phyloP scores from a whole-genome alignment of 2,329 filamentous ascomycete genomes.

The Dendrostoma leiphaemia region DNA sequence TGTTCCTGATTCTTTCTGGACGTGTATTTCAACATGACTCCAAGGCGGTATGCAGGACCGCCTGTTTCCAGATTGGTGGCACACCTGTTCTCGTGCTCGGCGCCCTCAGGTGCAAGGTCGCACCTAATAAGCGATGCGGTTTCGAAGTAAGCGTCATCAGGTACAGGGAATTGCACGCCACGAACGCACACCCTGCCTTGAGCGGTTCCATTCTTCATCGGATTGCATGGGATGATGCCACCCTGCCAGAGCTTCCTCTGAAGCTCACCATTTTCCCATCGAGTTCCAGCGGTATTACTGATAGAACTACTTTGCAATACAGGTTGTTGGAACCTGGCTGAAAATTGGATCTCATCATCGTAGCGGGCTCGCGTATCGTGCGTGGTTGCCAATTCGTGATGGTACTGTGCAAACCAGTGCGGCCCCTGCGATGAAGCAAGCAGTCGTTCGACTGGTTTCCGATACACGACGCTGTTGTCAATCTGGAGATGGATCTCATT shows the following conservation, averaged over 20 bases:
- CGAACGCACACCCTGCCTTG: not conserved
- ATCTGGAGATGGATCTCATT: not conserved
- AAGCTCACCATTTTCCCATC: not conserved
- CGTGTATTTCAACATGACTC: not conserved
- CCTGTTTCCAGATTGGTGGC: not conserved
- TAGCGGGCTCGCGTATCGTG: not conserved
- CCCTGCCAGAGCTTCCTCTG: not conserved
- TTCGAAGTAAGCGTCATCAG: not conserved
- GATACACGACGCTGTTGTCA: not conserved
- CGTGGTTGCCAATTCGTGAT: not conserved
- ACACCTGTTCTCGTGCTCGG: not conserved
- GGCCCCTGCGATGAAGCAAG: not conserved
- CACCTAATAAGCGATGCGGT: not conserved
- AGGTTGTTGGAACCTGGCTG: not conserved
- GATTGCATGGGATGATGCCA: not conserved
- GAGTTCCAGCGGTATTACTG: not conserved
- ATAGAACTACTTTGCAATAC: not conserved
- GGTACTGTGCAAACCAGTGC: not conserved
- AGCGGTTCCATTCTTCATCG: not conserved
- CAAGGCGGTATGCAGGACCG: not conserved
- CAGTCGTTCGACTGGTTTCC: too few species aligned
- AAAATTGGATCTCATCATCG: not conserved
- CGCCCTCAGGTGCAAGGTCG: not conserved
- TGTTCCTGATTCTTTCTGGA: not conserved
- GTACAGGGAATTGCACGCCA: not conserved